These are phyloP conservation scores for Fusarium sp. DNA, from an alignment of 2,329 filamentous ascomycete genomes.

Conservation along the genomic window DNA sequence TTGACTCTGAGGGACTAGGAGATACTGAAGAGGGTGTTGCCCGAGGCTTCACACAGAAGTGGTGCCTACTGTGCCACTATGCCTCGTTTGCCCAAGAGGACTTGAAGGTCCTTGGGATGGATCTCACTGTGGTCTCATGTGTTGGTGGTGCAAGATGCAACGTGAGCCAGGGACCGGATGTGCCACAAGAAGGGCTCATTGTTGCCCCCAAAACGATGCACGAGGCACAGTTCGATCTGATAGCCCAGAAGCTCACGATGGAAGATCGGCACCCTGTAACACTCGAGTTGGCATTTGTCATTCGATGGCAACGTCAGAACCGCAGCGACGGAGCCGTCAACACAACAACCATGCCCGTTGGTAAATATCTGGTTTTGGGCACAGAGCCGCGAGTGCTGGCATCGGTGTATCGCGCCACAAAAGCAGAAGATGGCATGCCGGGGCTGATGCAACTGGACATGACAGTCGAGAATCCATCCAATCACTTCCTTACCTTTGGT, in stretches of 20 bases:
- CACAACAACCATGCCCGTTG: conserved; percentile 77
- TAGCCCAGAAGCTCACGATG: conserved; percentile 78
- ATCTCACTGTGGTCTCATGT: conserved; percentile 68
- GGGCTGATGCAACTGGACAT: conserved; percentile 60
- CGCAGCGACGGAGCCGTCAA: conserved; percentile 55
- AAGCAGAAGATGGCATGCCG: conserved; percentile 42
- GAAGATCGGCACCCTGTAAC: conserved; percentile 83
- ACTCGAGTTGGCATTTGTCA: conserved; percentile 78
- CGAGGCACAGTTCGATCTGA: conserved; percentile 77
- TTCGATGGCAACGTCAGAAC: conserved; percentile 77
- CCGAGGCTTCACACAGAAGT: conserved; percentile 79
- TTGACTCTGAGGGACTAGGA: conserved; percentile 67
- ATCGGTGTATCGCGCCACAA: conserved; percentile 57
- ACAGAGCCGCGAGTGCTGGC: conserved; percentile 88
- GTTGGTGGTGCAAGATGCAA: conserved; percentile 71
- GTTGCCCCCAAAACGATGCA: conserved; percentile 75
- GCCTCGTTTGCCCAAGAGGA: conserved; percentile 83
- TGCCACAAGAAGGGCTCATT: conserved; percentile 55
- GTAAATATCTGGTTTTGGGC: conserved; percentile 81
- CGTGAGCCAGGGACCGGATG: conserved; percentile 52
- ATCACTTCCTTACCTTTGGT: conserved; percentile 94
- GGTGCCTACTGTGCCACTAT: conserved; percentile 78
- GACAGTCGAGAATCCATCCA: conserved; percentile 92
- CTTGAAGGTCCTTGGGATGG: conserved; percentile 70
- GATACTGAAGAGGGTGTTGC: conserved; percentile 48